These are phyloP conservation scores for Paradendryphiella salina DNA, from an alignment of 2,329 filamentous ascomycete genomes.

Conservation along the genomic window DNA sequence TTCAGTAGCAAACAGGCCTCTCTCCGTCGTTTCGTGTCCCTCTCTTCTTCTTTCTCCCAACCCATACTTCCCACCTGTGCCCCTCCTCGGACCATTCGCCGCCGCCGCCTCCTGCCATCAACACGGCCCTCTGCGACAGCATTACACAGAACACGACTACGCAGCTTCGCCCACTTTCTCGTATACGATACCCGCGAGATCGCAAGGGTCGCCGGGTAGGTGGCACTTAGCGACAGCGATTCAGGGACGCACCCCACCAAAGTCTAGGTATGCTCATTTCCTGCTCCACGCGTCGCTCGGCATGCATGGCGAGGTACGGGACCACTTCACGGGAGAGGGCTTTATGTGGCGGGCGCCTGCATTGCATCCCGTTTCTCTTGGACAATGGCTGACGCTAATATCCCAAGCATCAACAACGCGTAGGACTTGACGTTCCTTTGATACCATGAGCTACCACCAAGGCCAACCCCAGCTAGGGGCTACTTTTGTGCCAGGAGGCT, in stretches of 20 bases:
- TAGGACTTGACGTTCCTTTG: slow-evolving; percentile 15
- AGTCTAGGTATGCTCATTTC: slow-evolving; percentile 26
- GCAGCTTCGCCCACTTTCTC: slow-evolving; percentile 5
- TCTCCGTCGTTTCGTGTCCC: slow-evolving; percentile 18
- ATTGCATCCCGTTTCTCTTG: slow-evolving; percentile 17
- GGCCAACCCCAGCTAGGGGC: slow-evolving; percentile 51
- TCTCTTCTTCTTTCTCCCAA: slow-evolving; percentile 1
- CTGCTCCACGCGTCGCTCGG: slow-evolving; percentile 31
- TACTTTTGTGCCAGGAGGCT: slow-evolving; percentile 69
- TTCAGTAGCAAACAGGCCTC: slow-evolving; percentile 29
- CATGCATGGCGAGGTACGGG: slow-evolving; percentile 26
- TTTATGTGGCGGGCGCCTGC: slow-evolving; percentile 21
- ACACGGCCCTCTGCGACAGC: not conserved
- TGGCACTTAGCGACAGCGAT: slow-evolving; percentile 22
- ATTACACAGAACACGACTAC: slow-evolving; percentile 9
- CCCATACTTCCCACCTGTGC: slow-evolving; percentile 9
- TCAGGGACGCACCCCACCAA: slow-evolving; percentile 34
- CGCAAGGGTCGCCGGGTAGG: slow-evolving; percentile 18
- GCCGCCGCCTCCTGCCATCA: slow-evolving; percentile 7
- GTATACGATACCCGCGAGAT: slow-evolving; percentile 19
- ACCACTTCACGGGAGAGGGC: slow-evolving; percentile 16
- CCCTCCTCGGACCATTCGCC: slow-evolving; percentile 15
- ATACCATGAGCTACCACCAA: slow-evolving; percentile 46
- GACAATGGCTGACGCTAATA: slow-evolving; percentile 36
- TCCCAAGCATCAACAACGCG: slow-evolving; percentile 17